Conservation (phyloP, 169 alveolate species). For the Plasmodium gonderi region DNA sequence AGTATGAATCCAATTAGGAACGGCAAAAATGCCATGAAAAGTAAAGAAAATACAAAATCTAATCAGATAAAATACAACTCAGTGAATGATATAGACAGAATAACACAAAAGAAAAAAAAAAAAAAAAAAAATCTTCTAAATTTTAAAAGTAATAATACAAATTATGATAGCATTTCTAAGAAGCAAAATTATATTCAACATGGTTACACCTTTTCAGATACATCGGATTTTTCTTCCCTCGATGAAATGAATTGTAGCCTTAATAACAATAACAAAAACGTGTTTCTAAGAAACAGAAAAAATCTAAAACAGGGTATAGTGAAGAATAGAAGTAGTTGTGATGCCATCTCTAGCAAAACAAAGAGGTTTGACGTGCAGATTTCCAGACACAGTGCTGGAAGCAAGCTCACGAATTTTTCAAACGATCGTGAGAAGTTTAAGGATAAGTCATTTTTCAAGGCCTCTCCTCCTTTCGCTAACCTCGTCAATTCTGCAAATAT, state of each 20-base stretch:
- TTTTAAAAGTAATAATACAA: slow-evolving; percentile 1
- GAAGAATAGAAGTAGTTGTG: slow-evolving; percentile 58
- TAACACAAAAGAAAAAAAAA: slow-evolving; percentile 11
- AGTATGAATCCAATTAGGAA: not conserved
- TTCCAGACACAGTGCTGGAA: slow-evolving; percentile 57
- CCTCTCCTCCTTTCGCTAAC: not conserved
- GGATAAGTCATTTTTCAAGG: slow-evolving; percentile 3
- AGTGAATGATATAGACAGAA: slow-evolving; percentile 17
- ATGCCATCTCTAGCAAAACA: slow-evolving; percentile 14
- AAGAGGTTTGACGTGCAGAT: slow-evolving; percentile 21
- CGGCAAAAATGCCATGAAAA: not conserved
- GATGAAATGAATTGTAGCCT: slow-evolving; percentile 64
- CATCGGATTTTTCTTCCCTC: slow-evolving; percentile 67
- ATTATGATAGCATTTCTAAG: not conserved
- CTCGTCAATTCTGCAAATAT: not conserved
- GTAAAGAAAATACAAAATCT: not conserved
- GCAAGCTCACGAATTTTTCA: slow-evolving; percentile 12
- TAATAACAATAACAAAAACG: slow-evolving; percentile 17
- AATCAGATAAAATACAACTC: slow-evolving; percentile 13
- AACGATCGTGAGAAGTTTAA: slow-evolving; percentile 7
- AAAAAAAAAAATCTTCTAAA: slow-evolving; percentile 34
- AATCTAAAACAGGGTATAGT: not conserved
- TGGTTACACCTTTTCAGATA: slow-evolving; percentile 43
- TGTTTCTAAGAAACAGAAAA: slow-evolving; percentile 1
- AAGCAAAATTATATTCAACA: not conserved